Conservation (phyloP, 768 basidiomycete species). For the Leccinum incarnatum region DNA sequence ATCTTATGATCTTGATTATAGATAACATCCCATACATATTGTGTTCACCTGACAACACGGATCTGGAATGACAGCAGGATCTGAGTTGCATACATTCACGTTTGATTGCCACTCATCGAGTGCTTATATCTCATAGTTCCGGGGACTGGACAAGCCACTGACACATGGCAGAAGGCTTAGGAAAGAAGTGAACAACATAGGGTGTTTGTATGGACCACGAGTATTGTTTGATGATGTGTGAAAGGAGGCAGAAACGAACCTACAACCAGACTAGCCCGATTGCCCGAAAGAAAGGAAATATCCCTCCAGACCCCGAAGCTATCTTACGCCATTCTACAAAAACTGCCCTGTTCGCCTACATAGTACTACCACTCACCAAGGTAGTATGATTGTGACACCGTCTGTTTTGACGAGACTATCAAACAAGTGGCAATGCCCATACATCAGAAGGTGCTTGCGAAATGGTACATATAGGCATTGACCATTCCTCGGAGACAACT, state of each 20-base stretch:
- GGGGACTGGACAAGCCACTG: not conserved
- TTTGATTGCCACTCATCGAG: not conserved
- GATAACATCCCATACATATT: conserved; percentile 12
- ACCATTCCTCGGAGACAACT: too few species aligned
- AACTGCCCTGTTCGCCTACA: too few species aligned
- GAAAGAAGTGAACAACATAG: not conserved
- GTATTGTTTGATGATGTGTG: not conserved
- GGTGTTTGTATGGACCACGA: not conserved
- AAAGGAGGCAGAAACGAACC: not conserved
- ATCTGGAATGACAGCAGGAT: not conserved
- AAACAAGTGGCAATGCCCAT: too few species aligned
- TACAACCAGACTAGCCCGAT: not conserved
- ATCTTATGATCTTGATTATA: conserved; percentile 31
- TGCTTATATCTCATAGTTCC: not conserved
- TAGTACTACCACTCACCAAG: too few species aligned
- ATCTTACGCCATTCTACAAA: too few species aligned
- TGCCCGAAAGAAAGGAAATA: not conserved
- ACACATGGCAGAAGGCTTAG: not conserved
- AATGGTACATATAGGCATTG: too few species aligned
- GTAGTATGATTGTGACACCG: too few species aligned
- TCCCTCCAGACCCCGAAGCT: not conserved
- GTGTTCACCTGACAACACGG: not conserved
- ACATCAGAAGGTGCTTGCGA: too few species aligned
- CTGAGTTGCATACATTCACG: not conserved
- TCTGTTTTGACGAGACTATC: too few species aligned